Evolutionary conservation across 2,329 filamentous ascomycete genomes (phyloP), one percentile per base, ranked within the genome.

Genomic region (Microsporum audouinii): DNA sequence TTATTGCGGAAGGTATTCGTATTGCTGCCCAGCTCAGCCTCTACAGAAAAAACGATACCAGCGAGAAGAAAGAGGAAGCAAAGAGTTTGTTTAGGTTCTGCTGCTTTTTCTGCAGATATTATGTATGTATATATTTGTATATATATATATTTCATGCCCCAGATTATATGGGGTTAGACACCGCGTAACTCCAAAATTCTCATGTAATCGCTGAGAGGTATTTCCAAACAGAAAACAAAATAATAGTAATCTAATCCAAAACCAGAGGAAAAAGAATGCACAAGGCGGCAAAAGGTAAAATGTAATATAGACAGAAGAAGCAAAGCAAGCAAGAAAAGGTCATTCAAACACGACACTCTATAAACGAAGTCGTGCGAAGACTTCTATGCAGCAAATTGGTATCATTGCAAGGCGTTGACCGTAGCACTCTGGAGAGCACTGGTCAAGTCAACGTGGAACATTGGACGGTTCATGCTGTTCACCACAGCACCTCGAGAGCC

Each of bases 401-500:
- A 34, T 53, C 49, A 53, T 53, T 34, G 49, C 27, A 31, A 10
- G 23, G 89, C 82, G 66, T 95, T 95, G 34, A 86, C 84, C 68
- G 96, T 84, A 2, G 91, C 92, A 67, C 87, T 90, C 73, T 96
- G 89, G 67, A 97, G 75, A 5, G 94, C 94, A 69, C 86, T 91
- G 2, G 89, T 94, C 58, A 97, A 76, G 72, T 97, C 94, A 59
- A 96, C 84, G 71, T 99, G 94, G 82, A 99, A 97, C 66, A 96
- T 82, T 3, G 94, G 92, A 67, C 89, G 79, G 73, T 95, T 94
- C 64, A 95, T 77, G n/a, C 92, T 89, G 66, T 91, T 87, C 14
- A 97, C 85, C 3, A 89, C 81, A 1, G 88, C 86, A 33, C 83
- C 74, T 66, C 71, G 75, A 62, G 65, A 71, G 33, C 65, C 66